Evolutionary conservation across 2,329 filamentous ascomycete genomes (phyloP).

Genomic region (Eutypella sp.): DNA sequence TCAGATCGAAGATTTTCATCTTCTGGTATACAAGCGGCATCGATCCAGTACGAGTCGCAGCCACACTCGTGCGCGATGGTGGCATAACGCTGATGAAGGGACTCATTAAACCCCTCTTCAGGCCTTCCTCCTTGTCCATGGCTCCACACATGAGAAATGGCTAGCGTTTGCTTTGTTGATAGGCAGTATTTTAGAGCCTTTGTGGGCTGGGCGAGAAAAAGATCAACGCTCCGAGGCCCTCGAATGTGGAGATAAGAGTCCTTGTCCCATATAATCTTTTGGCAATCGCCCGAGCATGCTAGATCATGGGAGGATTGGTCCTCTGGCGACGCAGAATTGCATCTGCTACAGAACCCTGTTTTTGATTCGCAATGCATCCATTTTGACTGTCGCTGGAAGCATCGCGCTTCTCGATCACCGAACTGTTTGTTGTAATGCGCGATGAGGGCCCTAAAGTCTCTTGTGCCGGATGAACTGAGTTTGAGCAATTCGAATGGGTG

Average conservation of each 20-base stretch:
- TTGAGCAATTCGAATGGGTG: no score
- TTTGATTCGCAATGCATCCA: no score
- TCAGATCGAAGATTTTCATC: constrained; percentile 17
- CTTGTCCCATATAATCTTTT: not conserved
- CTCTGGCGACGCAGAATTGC: no score
- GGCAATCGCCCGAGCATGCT: no score
- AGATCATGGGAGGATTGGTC: no score
- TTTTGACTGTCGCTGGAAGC: no score
- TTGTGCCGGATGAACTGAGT: no score
- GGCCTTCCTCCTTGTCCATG: constrained; percentile 21
- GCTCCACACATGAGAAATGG: constrained; percentile 21
- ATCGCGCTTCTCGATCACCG: no score
- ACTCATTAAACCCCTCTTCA: constrained; percentile 18
- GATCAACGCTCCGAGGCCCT: not conserved
- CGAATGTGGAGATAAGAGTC: not conserved
- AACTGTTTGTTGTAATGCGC: no score
- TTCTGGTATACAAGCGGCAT: constrained; percentile 23
- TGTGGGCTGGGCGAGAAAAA: no score
- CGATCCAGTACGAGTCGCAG: constrained; percentile 27
- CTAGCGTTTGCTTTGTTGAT: constrained; percentile 13
- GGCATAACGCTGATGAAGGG: constrained; percentile 19
- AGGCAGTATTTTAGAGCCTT: not conserved
- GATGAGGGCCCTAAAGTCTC: no score
- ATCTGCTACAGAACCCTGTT: no score
- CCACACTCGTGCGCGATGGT: constrained; percentile 11